Percentiles rank a stretch among this genome's conserved stretches.
Evolutionary conservation across 441 rosid species (phyloP).

Genomic region (Gossypium laxum): DNA sequence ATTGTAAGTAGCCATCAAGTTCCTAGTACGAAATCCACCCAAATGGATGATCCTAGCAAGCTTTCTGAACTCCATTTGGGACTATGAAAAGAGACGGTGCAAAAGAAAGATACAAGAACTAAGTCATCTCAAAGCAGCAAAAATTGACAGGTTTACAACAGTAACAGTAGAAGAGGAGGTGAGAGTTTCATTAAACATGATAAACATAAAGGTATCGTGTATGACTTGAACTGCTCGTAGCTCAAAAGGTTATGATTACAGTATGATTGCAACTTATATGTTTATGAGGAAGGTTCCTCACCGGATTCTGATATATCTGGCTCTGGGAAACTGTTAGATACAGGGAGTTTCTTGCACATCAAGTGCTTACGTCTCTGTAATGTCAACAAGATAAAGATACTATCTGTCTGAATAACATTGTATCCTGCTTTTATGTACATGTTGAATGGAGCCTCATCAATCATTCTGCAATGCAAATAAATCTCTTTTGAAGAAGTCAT

Average conservation of each 20-base stretch:
- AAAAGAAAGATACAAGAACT: neutral
- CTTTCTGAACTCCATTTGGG: constrained; percentile 15
- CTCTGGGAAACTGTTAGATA: constrained; percentile 19
- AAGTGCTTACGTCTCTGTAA: constrained; percentile 84
- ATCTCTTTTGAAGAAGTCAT: constrained; percentile 52
- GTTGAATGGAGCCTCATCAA: constrained; percentile 74
- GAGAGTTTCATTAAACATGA: neutral
- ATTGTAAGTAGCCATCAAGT: constrained; percentile 5
- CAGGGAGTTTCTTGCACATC: constrained; percentile 71
- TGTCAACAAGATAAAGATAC: constrained; percentile 50
- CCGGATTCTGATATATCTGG: constrained; percentile 27
- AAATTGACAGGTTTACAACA: neutral
- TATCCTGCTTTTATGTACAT: constrained; percentile 86
- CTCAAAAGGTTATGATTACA: constrained; percentile 14
- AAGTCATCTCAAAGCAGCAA: neutral
- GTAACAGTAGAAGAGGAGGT: neutral
- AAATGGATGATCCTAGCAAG: constrained; percentile 7
- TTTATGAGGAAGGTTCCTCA: constrained; percentile 31
- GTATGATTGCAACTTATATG: constrained; percentile 20
- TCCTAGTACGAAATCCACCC: constrained; percentile 11
- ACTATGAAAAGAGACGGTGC: constrained; percentile 11
- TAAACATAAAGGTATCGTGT: neutral
- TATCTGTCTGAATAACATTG: constrained; percentile 52
- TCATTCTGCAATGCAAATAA: constrained; percentile 82
- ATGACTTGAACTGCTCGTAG: constrained; percentile 13